These are phyloP conservation scores for Ascochyta viciae-villosae DNA, from an alignment of 2,329 filamentous ascomycete species.

Conservation along the genomic window DNA sequence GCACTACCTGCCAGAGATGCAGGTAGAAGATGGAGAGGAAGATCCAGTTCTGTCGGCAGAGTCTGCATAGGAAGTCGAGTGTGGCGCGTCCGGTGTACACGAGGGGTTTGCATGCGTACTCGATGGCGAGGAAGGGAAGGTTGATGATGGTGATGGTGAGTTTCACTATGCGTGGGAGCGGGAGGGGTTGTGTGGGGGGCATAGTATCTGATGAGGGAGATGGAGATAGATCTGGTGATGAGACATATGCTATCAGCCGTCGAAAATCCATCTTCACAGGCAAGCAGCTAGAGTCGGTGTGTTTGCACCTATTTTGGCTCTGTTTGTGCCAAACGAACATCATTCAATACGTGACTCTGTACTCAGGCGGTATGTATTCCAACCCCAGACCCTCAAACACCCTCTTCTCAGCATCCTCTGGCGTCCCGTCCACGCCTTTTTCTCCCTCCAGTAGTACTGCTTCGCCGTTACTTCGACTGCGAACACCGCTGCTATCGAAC, in stretches of 20 bases:
- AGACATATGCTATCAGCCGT: no score
- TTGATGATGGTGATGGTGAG: not conserved
- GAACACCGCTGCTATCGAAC: conserved; percentile 89
- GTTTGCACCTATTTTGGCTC: not conserved
- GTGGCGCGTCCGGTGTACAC: not conserved
- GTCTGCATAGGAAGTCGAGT: not conserved
- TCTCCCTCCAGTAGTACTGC: conserved; percentile 71
- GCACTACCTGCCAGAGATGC: not conserved
- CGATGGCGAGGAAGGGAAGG: not conserved
- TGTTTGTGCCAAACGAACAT: not conserved
- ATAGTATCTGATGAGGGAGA: no score
- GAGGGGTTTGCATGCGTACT: not conserved
- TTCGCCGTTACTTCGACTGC: conserved; percentile 71
- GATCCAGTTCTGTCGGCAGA: not conserved
- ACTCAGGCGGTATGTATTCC: conserved; percentile 51
- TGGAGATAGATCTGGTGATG: no score
- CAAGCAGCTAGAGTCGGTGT: not conserved
- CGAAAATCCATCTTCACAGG: not conserved
- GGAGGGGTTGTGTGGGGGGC: not conserved
- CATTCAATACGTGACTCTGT: conserved; percentile 54
- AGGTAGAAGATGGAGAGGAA: not conserved
- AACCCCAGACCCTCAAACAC: conserved; percentile 81
- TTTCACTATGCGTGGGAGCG: not conserved
- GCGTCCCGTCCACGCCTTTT: conserved; percentile 55
- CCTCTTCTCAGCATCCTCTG: conserved; percentile 76